phyloP scores from a whole-genome alignment of 2,329 filamentous ascomycete species.

The Penicillium sp. region DNA sequence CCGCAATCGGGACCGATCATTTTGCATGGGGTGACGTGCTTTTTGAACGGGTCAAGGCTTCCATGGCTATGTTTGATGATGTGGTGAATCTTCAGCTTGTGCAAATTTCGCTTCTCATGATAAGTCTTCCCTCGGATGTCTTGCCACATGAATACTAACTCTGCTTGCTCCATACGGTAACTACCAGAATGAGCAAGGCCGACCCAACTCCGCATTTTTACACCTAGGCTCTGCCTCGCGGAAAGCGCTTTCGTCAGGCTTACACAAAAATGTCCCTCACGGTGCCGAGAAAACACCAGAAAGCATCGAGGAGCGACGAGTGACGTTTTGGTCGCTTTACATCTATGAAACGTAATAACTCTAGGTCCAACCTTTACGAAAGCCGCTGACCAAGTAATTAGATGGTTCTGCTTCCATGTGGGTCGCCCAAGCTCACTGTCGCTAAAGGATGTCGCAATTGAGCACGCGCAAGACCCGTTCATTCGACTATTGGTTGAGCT shows the following conservation, averaged over 20 bases:
- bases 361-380: not conserved
- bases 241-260: slow-evolving; percentile 47
- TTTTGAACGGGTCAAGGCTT: slow-evolving; percentile 47
- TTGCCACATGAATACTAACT: slow-evolving; percentile 1
- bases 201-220: slow-evolving; percentile 48
- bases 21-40: slow-evolving; percentile 45
- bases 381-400: slow-evolving; percentile 16
- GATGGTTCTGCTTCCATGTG: slow-evolving; percentile 48
- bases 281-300: slow-evolving; percentile 34
- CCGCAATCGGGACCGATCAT: slow-evolving; percentile 43
- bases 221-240: slow-evolving; percentile 44
- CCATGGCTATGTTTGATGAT: slow-evolving; percentile 42
- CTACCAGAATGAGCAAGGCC: slow-evolving; percentile 48
- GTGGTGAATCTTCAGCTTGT: slow-evolving; percentile 49
- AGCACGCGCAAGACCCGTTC: slow-evolving; percentile 43
- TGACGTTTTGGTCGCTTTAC: slow-evolving; percentile 46
- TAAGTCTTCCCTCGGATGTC: slow-evolving; percentile 33
- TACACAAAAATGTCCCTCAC: slow-evolving; percentile 46
- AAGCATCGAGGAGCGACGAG: slow-evolving; percentile 39
- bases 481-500: slow-evolving; percentile 39
- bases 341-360: slow-evolving; percentile 47
- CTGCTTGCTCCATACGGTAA: slow-evolving; percentile 36
- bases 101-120: slow-evolving; percentile 49
- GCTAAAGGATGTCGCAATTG: slow-evolving; percentile 40
- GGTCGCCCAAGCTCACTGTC: slow-evolving; percentile 47